A percentile compares a stretch with the other conserved stretches of the same genome.
Conservation (phyloP, 2,329 filamentous ascomycete species). For the Fonsecaea multimorphosa region DNA sequence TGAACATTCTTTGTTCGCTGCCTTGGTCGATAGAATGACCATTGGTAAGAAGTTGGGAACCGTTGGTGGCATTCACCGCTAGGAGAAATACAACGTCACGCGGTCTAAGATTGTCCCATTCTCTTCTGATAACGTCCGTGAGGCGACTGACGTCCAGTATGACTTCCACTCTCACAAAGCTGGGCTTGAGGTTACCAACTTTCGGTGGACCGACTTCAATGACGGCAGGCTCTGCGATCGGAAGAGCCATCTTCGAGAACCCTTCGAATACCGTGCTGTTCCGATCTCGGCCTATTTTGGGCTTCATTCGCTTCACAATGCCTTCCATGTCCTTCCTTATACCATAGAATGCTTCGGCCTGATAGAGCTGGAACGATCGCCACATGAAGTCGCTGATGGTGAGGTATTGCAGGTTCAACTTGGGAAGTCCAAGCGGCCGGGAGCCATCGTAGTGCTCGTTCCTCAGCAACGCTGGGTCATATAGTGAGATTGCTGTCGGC, state of each 20-base stretch:
- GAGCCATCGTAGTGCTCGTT: conserved; percentile 89
- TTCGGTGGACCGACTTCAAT: conserved; percentile 82
- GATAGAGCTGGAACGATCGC: conserved; percentile 87
- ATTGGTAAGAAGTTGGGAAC: conserved; percentile 60
- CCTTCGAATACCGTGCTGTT: conserved; percentile 75
- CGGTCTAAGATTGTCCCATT: conserved; percentile 87
- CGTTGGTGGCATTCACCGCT: conserved; percentile 66
- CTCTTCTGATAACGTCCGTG: conserved; percentile 74
- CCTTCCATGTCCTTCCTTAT: conserved; percentile 90
- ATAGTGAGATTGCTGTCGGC: conserved; percentile 82
- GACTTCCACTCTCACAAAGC: conserved; percentile 84
- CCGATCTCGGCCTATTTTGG: conserved; percentile 68
- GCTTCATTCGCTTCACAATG: conserved; percentile 77
- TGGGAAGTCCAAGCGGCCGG: conserved; percentile 85
- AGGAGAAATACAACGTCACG: conserved; percentile 92
- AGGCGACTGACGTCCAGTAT: conserved; percentile 80
- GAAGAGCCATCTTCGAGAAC: conserved; percentile 88
- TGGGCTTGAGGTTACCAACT: conserved; percentile 83
- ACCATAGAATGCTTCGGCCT: conserved; percentile 90
- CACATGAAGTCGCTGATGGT: conserved; percentile 96
- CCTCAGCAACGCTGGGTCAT: conserved; percentile 76
- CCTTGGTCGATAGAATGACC: conserved; percentile 63
- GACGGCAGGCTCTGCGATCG: conserved; percentile 83
- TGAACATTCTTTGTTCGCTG: conserved; percentile 58
- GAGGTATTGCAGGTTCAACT: conserved; percentile 93